Conservation (phyloP, 306 rosid genomes). For the Malus asiatica region DNA sequence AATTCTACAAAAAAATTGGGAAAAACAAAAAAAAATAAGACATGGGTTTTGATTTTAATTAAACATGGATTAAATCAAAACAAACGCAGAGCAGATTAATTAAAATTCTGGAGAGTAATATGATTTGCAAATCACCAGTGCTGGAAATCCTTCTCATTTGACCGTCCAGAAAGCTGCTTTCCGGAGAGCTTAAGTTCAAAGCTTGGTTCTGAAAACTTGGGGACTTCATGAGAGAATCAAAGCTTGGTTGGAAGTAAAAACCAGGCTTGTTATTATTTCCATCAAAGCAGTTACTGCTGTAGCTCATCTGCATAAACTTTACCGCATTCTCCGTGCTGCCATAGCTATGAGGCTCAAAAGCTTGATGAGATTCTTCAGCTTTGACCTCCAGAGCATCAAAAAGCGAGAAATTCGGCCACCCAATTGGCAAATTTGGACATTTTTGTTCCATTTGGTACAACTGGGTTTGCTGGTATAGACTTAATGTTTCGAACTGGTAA, state of each 20-base stretch:
- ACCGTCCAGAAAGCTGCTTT: conserved; percentile 28
- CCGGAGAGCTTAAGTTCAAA: conserved; percentile 28
- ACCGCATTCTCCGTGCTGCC: conserved; percentile 35
- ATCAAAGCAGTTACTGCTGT: conserved; percentile 53
- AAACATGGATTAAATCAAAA: too few relatives aligned
- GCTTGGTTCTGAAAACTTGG: conserved; percentile 27
- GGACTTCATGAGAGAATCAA: conserved; percentile 38
- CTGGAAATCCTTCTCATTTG: conserved; percentile 59
- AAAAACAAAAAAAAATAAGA: background rate
- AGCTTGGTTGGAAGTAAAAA: conserved; percentile 32
- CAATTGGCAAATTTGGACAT: conserved; percentile 11
- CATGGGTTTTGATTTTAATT: background rate
- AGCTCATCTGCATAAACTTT: conserved; percentile 38
- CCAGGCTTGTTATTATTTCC: conserved; percentile 23
- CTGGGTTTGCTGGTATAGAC: conserved; percentile 26
- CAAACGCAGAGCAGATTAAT: background rate
- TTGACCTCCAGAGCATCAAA: conserved; percentile 43
- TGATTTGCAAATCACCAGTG: conserved; percentile 77
- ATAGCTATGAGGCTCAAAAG: conserved; percentile 41
- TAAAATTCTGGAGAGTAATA: background rate
- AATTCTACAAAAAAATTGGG: conserved; percentile 25
- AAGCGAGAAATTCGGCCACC: conserved; percentile 26
- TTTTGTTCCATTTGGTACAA: conserved; percentile 7
- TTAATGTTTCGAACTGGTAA: conserved; percentile 31
- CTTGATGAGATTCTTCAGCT: conserved; percentile 50